These are phyloP conservation scores for Peronospora farinosa DNA, from an alignment of 352 stramenopile genomes.

Conservation along the genomic window DNA sequence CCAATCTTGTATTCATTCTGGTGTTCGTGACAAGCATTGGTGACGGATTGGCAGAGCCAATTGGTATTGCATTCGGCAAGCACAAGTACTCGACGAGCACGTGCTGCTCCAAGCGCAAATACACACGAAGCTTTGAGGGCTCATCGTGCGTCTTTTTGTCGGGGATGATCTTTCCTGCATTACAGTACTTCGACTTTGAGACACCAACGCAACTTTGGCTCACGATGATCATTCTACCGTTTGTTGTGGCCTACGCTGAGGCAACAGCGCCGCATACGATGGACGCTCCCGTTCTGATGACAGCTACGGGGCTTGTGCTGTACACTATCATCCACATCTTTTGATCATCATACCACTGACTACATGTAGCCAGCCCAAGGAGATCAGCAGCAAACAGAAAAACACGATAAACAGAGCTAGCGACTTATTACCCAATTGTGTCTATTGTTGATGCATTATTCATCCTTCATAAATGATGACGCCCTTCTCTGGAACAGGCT, in stretches of 20 bases:
- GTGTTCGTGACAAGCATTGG: conserved; percentile 79
- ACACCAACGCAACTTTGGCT: conserved; percentile 59
- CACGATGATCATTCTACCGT: conserved; percentile 77
- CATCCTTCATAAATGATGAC: conserved; percentile 26
- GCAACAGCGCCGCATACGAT: conserved; percentile 82
- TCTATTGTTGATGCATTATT: neutral
- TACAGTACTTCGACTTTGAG: conserved; percentile 78
- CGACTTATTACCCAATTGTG: conserved; percentile 26
- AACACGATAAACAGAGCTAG: conserved; percentile 24
- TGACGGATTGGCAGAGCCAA: conserved; percentile 68
- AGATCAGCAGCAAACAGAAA: conserved; percentile 11
- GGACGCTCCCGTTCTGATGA: conserved; percentile 84
- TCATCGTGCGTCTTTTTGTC: conserved; percentile 73
- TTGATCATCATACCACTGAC: conserved; percentile 35
- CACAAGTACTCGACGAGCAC: conserved; percentile 81
- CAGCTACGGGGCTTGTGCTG: conserved; percentile 64
- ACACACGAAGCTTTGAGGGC: conserved; percentile 74
- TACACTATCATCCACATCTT: conserved; percentile 77
- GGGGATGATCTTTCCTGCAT: conserved; percentile 77
- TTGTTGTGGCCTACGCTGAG: conserved; percentile 77
- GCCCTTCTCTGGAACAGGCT: conserved; percentile 16
- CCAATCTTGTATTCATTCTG: conserved; percentile 74
- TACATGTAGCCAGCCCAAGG: conserved; percentile 9
- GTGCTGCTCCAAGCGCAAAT: conserved; percentile 75
- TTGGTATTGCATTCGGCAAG: conserved; percentile 72